A percentile compares a stretch with the other conserved stretches of the same genome.
phyloP scores from a whole-genome alignment of 1,284 basidiomycete species.

The Tilletia caries region DNA sequence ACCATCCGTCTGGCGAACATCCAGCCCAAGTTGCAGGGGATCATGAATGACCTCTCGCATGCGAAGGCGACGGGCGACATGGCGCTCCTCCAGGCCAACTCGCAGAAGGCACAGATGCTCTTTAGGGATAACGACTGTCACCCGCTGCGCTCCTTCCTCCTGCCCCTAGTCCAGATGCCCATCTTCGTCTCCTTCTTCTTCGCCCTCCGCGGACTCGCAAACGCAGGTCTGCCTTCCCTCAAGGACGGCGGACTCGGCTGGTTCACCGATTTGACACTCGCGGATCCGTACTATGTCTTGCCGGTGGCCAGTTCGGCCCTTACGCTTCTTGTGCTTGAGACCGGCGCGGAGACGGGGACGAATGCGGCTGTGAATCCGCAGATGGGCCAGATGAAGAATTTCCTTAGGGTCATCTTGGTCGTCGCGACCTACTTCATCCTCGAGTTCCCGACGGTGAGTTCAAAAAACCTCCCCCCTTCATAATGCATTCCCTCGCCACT shows the following conservation, averaged over 20 bases:
- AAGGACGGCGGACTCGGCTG: slow-evolving; percentile 72
- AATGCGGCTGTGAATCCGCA: slow-evolving; percentile 45
- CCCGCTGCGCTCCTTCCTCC: slow-evolving; percentile 62
- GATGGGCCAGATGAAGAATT: slow-evolving; percentile 70
- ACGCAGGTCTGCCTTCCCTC: slow-evolving; percentile 69
- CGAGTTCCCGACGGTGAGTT: slow-evolving; percentile 43
- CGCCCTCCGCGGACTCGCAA: slow-evolving; percentile 70
- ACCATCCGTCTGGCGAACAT: slow-evolving; percentile 68
- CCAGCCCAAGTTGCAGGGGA: slow-evolving; percentile 62
- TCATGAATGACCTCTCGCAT: slow-evolving; percentile 61
- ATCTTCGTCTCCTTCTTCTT: slow-evolving; percentile 83
- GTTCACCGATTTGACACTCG: slow-evolving; percentile 72
- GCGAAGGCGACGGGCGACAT: slow-evolving; percentile 60
- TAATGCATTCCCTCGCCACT: background rate
- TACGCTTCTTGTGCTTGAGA: slow-evolving; percentile 67
- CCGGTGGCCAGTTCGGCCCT: slow-evolving; percentile 66
- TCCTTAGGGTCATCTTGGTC: slow-evolving; percentile 66
- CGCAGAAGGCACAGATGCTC: slow-evolving; percentile 64
- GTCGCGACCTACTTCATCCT: slow-evolving; percentile 64
- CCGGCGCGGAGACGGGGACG: slow-evolving; percentile 64
- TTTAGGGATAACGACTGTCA: slow-evolving; percentile 70
- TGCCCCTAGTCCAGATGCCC: slow-evolving; percentile 71
- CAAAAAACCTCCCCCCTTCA: too few species aligned
- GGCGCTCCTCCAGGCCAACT: slow-evolving; percentile 61
- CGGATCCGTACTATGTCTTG: slow-evolving; percentile 75